Percentiles rank a stretch among this genome's conserved stretches.
phyloP scores from a whole-genome alignment of 164 flowering plant genomes.

The Piper betle region DNA sequence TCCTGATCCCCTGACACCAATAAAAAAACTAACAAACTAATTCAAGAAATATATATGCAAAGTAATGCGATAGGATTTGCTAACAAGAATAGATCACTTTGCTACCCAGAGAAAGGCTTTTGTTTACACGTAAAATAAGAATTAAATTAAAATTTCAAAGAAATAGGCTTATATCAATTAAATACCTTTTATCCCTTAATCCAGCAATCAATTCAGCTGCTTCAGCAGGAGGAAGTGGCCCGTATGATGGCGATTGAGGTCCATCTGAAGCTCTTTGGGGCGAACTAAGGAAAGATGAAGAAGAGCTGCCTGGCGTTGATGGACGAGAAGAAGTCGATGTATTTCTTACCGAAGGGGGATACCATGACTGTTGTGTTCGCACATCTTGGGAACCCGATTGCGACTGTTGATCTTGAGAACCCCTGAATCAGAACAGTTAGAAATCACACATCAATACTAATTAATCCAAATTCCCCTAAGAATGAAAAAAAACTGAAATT shows the following conservation, averaged over 20 bases:
- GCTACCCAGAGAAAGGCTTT: neutral
- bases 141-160: too few species aligned
- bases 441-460: neutral
- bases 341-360: conserved; percentile 41
- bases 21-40: neutral
- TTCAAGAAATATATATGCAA: neutral
- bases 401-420: conserved; percentile 49
- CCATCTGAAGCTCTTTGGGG: conserved; percentile 35
- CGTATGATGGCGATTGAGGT: conserved; percentile 33
- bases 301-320: conserved; percentile 38
- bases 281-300: conserved; percentile 13
- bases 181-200: conserved; percentile 69
- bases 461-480: neutral
- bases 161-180: neutral
- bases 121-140: neutral
- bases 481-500: neutral
- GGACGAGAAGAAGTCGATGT: conserved; percentile 60
- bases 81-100: neutral
- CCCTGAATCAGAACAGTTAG: conserved; percentile 27
- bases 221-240: conserved; percentile 58
- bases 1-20: neutral
- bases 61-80: neutral
- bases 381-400: conserved; percentile 18
- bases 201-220: conserved; percentile 56
- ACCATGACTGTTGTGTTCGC: conserved; percentile 49